phyloP scores from a whole-genome alignment of 495 filamentous ascomycete genomes.

The Penicillium lagena region DNA sequence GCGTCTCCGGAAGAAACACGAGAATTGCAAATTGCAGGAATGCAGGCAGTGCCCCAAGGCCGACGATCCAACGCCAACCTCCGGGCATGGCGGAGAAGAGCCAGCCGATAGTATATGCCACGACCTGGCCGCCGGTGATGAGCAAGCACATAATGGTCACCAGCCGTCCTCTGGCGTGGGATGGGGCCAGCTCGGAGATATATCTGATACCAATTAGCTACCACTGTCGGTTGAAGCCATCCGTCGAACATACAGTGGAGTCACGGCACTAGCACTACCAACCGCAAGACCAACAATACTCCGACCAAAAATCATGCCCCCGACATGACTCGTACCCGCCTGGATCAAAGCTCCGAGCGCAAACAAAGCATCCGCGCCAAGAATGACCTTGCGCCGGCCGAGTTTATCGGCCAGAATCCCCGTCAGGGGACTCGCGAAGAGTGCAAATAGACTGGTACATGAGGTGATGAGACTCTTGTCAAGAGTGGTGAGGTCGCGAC shows the following conservation, averaged over 20 bases:
- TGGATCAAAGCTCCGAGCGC: constrained; percentile 67
- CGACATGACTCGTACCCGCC: constrained; percentile 55
- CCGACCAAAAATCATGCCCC: constrained; percentile 70
- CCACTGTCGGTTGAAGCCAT: too few species aligned
- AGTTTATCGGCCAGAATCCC: constrained; percentile 67
- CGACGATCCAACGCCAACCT: constrained; percentile 89
- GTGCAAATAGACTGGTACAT: constrained; percentile 71
- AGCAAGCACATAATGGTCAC: constrained; percentile 75
- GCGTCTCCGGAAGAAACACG: constrained; percentile 72
- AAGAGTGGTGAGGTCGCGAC: constrained; percentile 56
- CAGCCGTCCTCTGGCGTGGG: constrained; percentile 64
- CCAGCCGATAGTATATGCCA: constrained; percentile 78
- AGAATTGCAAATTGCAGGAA: constrained; percentile 61
- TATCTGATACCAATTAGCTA: constrained; percentile 35
- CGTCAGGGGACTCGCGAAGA: constrained; percentile 69
- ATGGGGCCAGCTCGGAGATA: constrained; percentile 79
- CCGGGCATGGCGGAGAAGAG: constrained; percentile 49
- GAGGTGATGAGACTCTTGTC: constrained; percentile 84
- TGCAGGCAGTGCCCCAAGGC: constrained; percentile 74
- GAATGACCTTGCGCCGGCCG: constrained; percentile 69
- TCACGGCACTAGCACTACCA: constrained; percentile 75
- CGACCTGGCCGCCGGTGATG: constrained; percentile 78
- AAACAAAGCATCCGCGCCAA: constrained; percentile 76
- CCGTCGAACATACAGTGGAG: constrained; percentile 54
- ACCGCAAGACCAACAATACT: constrained; percentile 77